A percentile compares a stretch with the other conserved stretches of the same genome.
These are phyloP conservation scores for Penicillium sp. DNA, from an alignment of 2,329 filamentous ascomycete species.

Conservation along the genomic window DNA sequence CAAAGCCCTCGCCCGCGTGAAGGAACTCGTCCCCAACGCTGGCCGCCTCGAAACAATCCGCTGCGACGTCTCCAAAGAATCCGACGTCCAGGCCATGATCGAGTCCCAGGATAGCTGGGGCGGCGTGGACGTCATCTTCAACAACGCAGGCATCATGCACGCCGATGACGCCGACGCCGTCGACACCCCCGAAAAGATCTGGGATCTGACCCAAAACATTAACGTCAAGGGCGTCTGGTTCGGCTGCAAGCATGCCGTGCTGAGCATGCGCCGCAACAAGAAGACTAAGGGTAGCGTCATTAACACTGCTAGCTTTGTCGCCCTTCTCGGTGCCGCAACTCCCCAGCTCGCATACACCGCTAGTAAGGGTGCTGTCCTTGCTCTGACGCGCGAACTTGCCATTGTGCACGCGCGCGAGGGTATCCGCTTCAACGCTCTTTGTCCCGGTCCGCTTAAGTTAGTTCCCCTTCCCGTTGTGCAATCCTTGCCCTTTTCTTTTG, in stretches of 20 bases:
- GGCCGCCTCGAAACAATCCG: slow-evolving; percentile 33
- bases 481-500: neutral
- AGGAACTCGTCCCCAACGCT: slow-evolving; percentile 66
- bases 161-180: slow-evolving; percentile 77
- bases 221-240: slow-evolving; percentile 99
- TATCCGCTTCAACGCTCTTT: slow-evolving; percentile 87
- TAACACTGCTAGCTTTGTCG: slow-evolving; percentile 90
- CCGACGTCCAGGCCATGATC: slow-evolving; percentile 74
- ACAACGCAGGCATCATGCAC: slow-evolving; percentile 98
- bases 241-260: slow-evolving; percentile 87
- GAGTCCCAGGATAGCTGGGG: slow-evolving; percentile 80
- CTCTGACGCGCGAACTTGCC: slow-evolving; percentile 85
- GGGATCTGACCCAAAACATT: slow-evolving; percentile 91
- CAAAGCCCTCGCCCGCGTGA: slow-evolving; percentile 74
- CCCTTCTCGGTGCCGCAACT: slow-evolving; percentile 82
- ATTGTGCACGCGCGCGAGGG: slow-evolving; percentile 91
- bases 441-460: slow-evolving; percentile 84
- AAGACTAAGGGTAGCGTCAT: slow-evolving; percentile 84
- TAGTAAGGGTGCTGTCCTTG: slow-evolving; percentile 89
- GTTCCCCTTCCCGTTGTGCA: neutral
- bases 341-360: slow-evolving; percentile 92
- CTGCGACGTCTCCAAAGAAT: slow-evolving; percentile 82
- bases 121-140: slow-evolving; percentile 90
- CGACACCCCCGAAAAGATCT: slow-evolving; percentile 85
- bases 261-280: slow-evolving; percentile 75